Conservation (phyloP, 768 basidiomycete genomes). For the Myochromella boudieri region DNA sequence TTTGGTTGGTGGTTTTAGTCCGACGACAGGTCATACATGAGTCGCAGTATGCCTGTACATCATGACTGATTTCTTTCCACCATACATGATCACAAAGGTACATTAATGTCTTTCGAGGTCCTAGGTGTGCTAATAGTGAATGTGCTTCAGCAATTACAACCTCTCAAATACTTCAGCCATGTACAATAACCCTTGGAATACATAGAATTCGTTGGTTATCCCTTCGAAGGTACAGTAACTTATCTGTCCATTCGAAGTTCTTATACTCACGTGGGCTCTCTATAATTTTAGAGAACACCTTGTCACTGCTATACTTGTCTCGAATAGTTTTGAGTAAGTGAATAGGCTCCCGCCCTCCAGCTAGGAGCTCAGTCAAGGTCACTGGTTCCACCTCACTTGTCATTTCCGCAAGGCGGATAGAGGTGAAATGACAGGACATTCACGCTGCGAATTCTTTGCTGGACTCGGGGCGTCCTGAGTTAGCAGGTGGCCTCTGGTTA, state of each 20-base stretch:
- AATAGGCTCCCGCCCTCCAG: conserved; percentile 5
- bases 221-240: conserved; percentile 14
- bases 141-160: conserved; percentile 34
- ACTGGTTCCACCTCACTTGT: background rate
- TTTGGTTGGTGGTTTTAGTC: no score
- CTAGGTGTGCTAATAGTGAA: no score
- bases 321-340: conserved; percentile 10
- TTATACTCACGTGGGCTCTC: conserved; percentile 14
- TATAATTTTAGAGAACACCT: conserved; percentile 14
- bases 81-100: conserved; percentile 30
- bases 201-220: conserved; percentile 9
- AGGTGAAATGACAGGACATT: no score
- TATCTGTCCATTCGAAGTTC: conserved; percentile 16
- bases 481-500: no score
- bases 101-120: conserved; percentile 27
- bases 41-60: no score
- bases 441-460: no score
- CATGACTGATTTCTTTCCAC: no score
- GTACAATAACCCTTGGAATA: conserved; percentile 16
- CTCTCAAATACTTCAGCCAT: conserved; percentile 19
- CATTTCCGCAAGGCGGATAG: background rate
- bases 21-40: no score
- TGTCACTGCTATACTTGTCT: conserved; percentile 7
- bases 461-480: no score
- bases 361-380: background rate